Conservation (phyloP, 768 basidiomycete species). For the Phylloporus scabripes region DNA sequence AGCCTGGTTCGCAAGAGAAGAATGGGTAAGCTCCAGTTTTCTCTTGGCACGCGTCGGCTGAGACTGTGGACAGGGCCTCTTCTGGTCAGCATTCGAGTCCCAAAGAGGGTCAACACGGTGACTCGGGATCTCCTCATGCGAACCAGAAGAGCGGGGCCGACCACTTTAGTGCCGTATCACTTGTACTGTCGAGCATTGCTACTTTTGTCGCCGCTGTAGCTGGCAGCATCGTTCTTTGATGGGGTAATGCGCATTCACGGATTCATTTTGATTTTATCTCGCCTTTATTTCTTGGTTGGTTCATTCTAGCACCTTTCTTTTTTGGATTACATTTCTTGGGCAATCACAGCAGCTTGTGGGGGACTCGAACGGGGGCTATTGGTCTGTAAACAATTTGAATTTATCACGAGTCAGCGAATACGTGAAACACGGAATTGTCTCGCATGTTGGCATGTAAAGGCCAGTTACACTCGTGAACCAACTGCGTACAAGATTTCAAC, state of each 20-base stretch:
- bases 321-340: not conserved
- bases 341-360: slow-evolving; percentile 5
- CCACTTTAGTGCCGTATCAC: slow-evolving; percentile 19
- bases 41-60: not conserved
- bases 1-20: slow-evolving; percentile 3
- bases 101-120: slow-evolving; percentile 7
- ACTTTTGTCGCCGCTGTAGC: slow-evolving; percentile 20
- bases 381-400: not conserved
- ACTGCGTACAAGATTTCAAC: not conserved
- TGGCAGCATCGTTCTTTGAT: slow-evolving; percentile 20
- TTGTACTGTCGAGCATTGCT: slow-evolving; percentile 21
- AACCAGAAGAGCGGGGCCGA: slow-evolving; percentile 32
- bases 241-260: slow-evolving; percentile 1
- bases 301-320: slow-evolving; percentile 4
- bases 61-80: slow-evolving; percentile 4
- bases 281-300: not conserved
- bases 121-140: slow-evolving; percentile 22
- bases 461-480: not conserved
- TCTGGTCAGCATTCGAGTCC: slow-evolving; percentile 1
- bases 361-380: not conserved
- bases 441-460: not conserved
- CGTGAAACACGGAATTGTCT: slow-evolving; percentile 4
- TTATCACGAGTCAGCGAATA: slow-evolving; percentile 10
- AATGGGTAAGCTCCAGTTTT: slow-evolving; percentile 4
- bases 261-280: slow-evolving; percentile 5